Evolutionary conservation across 2,329 filamentous ascomycete species (phyloP).

Genomic region (Talaromyces pinophilus): DNA sequence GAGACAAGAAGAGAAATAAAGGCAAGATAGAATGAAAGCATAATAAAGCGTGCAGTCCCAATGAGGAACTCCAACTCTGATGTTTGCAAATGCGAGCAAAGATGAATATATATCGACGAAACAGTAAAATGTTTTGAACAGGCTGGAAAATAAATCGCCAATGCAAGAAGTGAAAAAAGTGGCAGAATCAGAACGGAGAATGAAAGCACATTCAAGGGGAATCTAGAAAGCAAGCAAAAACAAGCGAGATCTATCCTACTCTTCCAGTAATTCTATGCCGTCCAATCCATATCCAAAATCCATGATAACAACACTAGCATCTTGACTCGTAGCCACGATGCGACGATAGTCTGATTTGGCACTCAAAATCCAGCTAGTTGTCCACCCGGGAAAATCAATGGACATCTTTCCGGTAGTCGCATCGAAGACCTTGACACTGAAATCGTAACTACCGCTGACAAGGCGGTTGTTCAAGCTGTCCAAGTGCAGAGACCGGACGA

Average conservation of each 20-base stretch:
- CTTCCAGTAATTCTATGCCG: constrained; percentile 55
- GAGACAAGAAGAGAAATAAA: background rate
- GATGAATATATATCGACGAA: constrained; percentile 27
- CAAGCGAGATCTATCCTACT: constrained; percentile 29
- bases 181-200: constrained; percentile 10
- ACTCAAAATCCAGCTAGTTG: constrained; percentile 92
- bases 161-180: constrained; percentile 15
- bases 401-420: constrained; percentile 76
- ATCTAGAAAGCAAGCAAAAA: constrained; percentile 22
- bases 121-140: constrained; percentile 26
- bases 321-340: constrained; percentile 92
- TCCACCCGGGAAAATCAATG: constrained; percentile 90
- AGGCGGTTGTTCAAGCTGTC: constrained; percentile 84
- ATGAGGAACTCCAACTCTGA: background rate
- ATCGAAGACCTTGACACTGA: constrained; percentile 92
- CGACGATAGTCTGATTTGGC: constrained; percentile 94
- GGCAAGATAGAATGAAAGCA: background rate
- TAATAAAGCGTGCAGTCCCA: background rate
- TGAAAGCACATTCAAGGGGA: constrained; percentile 20
- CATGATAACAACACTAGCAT: constrained; percentile 87
- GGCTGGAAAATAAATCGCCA: constrained; percentile 35
- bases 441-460: constrained; percentile 90
- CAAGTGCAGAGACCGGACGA: constrained; percentile 88
- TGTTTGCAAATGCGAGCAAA: background rate
- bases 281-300: constrained; percentile 74